Evolutionary conservation across 768 basidiomycete genomes (phyloP), one percentile per base, ranked within the genome.

Genomic region (Mycena floridula): DNA sequence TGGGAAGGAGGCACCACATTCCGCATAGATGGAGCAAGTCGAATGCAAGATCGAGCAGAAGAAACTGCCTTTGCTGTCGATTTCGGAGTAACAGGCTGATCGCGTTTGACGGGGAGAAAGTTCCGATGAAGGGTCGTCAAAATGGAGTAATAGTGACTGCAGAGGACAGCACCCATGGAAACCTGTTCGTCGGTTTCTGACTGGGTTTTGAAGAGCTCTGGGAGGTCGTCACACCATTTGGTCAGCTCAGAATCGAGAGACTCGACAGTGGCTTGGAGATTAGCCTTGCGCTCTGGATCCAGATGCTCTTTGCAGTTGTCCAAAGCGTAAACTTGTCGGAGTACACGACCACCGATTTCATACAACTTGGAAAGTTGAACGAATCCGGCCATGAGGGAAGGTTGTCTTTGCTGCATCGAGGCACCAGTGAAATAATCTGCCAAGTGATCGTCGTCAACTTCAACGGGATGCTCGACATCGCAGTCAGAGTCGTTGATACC

Each of bases 401-500:
- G 78, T 36, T 70, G 73, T 46, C 69, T 69, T 53, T 74, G 76
- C 21, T 70, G 56, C 60, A 82, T 67, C 18, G 72, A 68, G 13
- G 75, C 79, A 15, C 85, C 85, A 23, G 69, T 72, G 60, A 82
- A 87, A 59, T 84, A 89, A 52, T 85, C 80, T 7, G 77, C 70
- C 3, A 93, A 64, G 50, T 75, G 59, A 40, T 86, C 87, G 58
- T 95, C 92, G 54, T 94, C 92, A 28, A 91, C 72, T 46, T 86
- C 82, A 27, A 83, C 74, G 4, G 92, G 92, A 42, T 83, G 68
- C 59, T 93, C 89, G 25, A 89, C 86, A 57, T 95, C 92, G 55
- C 91, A 92, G 60, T 95, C 92, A 9, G 81, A 71, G 62, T 95
- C 92, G 54, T 92, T 89, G 50, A 91, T 73, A 22, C 89, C 92